Percentiles rank a stretch among this genome's conserved stretches.
Conservation (phyloP, 1,284 basidiomycete genomes). For the Rhodotorula sp. region DNA sequence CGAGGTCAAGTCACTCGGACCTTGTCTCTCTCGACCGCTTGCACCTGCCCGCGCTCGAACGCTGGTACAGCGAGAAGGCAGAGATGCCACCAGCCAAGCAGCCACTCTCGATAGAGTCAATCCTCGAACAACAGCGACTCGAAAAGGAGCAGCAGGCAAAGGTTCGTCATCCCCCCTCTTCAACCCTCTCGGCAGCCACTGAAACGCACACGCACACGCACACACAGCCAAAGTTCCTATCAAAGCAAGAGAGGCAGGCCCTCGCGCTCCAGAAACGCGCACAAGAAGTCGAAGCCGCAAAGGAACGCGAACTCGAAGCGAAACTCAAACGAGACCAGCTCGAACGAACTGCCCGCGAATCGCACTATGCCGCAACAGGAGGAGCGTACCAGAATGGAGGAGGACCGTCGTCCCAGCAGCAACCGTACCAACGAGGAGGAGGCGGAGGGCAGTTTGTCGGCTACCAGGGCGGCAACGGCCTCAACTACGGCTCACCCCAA, state of each 20-base stretch:
- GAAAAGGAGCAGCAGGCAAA: constrained; percentile 86
- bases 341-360: constrained; percentile 67
- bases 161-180: constrained; percentile 53
- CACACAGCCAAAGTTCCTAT: constrained; percentile 76
- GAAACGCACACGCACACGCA: background rate
- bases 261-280: constrained; percentile 79
- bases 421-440: background rate
- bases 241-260: constrained; percentile 81
- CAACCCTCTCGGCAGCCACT: background rate
- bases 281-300: constrained; percentile 68
- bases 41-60: background rate
- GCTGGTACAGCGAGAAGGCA: background rate
- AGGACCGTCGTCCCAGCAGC: background rate
- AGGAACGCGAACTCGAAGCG: constrained; percentile 60
- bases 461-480: background rate
- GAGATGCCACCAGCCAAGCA: constrained; percentile 23
- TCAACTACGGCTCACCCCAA: constrained; percentile 18
- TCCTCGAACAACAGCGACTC: constrained; percentile 78
- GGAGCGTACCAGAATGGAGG: background rate
- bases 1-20: background rate
- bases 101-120: constrained; percentile 64
- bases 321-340: constrained; percentile 63
- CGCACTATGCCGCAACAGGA: background rate
- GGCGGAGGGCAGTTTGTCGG: constrained; percentile 11
- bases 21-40: background rate